Base-by-base conservation (phyloP, 2,329 filamentous ascomycete species). In the Sporothrix phasma region DNA sequence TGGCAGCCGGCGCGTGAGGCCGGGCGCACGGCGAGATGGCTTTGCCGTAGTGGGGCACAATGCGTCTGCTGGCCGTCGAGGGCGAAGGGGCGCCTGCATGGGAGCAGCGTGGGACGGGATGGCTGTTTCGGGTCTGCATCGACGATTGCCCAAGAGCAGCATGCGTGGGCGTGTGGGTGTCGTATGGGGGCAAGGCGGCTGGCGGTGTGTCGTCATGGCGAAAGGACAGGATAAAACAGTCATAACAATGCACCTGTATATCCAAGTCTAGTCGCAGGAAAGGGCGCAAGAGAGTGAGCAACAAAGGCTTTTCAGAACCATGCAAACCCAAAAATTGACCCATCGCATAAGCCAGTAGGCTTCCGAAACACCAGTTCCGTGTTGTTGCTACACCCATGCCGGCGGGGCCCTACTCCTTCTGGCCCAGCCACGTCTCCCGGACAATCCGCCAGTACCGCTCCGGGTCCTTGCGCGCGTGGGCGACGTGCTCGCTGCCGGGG, bases 381-480 rank as follows among this genome's bases (percentile, higher is more conserved):
- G 10, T 13, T 37, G 11, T 37, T 37, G 3, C 34, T 13, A 15
- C n/a, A 8, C 10, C 34, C 7, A 37, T 3, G n/a, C 22, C 13
- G 5, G 29, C 3, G 1, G 6, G 17, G 37, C n/a, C 8, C 15
- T 19, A 43, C 19, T 31, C 34, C 34, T n/a, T 10, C 37, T 11
- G 46, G 15, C 43, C 63, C 5, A 19, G 6, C 81, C 81, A 85
- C 1, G 76, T 75, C 63, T 78, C 74, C 46, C 69, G 75, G 2
- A 84, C 74, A 22, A 76, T 71, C 4, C 67, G 68, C 82, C 83
- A 84, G 69, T 85, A 85, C 63, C 81, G 73, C 53, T 73, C 70
- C 29, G 72, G 71, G 65, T 84, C 78, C 0, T 69, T 69, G 66
- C 78, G 76, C 64, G 76, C 65, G 76, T 75, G 65, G 83, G 80